These are phyloP conservation scores for Fusarium concolor DNA, from an alignment of 2,329 filamentous ascomycete species.

Conservation along the genomic window DNA sequence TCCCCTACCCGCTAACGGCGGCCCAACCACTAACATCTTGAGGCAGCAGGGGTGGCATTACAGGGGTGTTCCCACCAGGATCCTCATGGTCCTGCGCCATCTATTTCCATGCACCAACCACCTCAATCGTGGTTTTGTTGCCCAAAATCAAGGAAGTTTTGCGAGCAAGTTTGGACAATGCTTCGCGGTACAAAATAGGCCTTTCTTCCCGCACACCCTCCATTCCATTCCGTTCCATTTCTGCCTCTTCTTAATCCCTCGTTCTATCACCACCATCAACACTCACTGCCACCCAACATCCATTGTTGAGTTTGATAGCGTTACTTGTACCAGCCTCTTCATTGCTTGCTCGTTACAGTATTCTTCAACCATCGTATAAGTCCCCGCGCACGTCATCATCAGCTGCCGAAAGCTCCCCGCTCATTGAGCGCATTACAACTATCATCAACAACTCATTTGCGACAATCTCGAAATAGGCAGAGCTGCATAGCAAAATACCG, in stretches of 20 bases:
- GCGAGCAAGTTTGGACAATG: conserved; percentile 11
- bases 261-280: conserved; percentile 11
- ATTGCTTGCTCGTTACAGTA: too few species aligned
- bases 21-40: conserved; percentile 34
- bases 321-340: not conserved
- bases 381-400: conserved; percentile 13
- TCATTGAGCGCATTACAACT: conserved; percentile 1
- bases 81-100: conserved; percentile 29
- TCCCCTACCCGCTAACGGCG: conserved; percentile 2
- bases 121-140: conserved; percentile 8
- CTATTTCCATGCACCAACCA: conserved; percentile 38
- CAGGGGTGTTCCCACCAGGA: conserved; percentile 34
- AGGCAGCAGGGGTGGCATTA: conserved; percentile 21
- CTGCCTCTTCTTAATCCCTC: not conserved
- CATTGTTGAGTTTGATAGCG: not conserved
- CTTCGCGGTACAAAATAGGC: conserved; percentile 27
- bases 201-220: conserved; percentile 30
- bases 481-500: conserved; percentile 20
- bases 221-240: not conserved
- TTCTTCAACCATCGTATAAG: conserved; percentile 6
- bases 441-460: not conserved
- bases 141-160: conserved; percentile 10
- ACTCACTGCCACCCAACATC: conserved; percentile 2
- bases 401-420: not conserved
- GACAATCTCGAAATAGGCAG: not conserved